Percentiles rank a stretch among this genome's conserved stretches.
phyloP scores from a whole-genome alignment of 2,329 filamentous ascomycete genomes.

The Exserohilum rostratum region DNA sequence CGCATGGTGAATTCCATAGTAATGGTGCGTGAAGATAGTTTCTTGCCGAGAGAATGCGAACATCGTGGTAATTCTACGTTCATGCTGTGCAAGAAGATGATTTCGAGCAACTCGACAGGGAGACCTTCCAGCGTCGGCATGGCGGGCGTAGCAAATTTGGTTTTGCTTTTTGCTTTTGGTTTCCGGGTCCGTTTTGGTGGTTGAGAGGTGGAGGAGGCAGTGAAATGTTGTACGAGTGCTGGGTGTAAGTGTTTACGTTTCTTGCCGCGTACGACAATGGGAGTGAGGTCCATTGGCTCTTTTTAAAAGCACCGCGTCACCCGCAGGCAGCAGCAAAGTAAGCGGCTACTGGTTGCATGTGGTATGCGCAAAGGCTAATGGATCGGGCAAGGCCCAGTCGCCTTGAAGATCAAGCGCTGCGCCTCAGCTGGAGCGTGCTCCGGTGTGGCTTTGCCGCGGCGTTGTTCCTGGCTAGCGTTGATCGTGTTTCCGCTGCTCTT shows the following conservation, averaged over 20 bases:
- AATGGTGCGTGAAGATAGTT: slow-evolving; percentile 37
- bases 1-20: slow-evolving; percentile 41
- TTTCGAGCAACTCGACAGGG: slow-evolving; percentile 44
- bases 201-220: slow-evolving; percentile 13
- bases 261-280: slow-evolving; percentile 42
- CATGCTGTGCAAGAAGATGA: slow-evolving; percentile 46
- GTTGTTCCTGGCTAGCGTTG: slow-evolving; percentile 24
- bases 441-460: slow-evolving; percentile 36
- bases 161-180: slow-evolving; percentile 19
- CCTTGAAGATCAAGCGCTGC: slow-evolving; percentile 16
- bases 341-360: slow-evolving; percentile 16
- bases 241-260: slow-evolving; percentile 31
- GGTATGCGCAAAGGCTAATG: slow-evolving; percentile 14
- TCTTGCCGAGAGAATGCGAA: slow-evolving; percentile 39
- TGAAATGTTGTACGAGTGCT: slow-evolving; percentile 5
- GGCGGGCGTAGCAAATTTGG: slow-evolving; percentile 22
- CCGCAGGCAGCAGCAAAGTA: slow-evolving; percentile 35
- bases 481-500: slow-evolving; percentile 20
- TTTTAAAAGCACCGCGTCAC: slow-evolving; percentile 14
- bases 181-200: slow-evolving; percentile 17
- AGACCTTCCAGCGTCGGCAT: slow-evolving; percentile 45
- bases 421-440: slow-evolving; percentile 25
- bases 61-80: slow-evolving; percentile 42
- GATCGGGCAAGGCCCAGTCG: slow-evolving; percentile 24
- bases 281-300: slow-evolving; percentile 41